Conservation (phyloP, 176 grass and related monocot genomes). For the Zizania latifolia region DNA sequence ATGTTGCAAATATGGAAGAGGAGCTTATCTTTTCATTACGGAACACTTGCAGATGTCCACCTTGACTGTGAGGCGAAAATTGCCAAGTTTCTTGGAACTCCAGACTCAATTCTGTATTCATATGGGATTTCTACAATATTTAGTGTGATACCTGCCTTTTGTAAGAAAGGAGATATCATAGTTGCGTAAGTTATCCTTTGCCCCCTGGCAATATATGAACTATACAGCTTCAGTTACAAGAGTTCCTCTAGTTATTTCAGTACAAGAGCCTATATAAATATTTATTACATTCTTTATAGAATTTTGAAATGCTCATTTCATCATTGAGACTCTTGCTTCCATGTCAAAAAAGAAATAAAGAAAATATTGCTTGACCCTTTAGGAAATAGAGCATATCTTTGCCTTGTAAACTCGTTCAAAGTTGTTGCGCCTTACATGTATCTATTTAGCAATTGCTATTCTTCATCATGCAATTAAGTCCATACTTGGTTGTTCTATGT, state of each 20-base stretch:
- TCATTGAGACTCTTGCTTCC: not conserved
- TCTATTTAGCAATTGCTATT: not conserved
- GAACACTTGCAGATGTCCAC: constrained; percentile 74
- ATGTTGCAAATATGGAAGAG: constrained; percentile 25
- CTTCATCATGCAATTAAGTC: not conserved
- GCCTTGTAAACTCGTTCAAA: constrained; percentile 4
- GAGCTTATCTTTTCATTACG: constrained; percentile 24
- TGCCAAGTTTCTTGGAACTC: constrained; percentile 79
- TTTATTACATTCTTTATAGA: not conserved
- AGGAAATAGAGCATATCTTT: not conserved
- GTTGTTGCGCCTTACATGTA: not conserved
- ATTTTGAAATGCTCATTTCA: not conserved
- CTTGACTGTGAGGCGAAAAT: constrained; percentile 91
- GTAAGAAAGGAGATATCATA: constrained; percentile 96
- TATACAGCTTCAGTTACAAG: not conserved
- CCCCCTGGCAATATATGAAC: not conserved
- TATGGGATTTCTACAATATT: constrained; percentile 97
- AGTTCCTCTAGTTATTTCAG: not conserved
- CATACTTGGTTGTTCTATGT: constrained; percentile 3
- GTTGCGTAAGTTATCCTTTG: constrained; percentile 66
- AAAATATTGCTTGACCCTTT: not conserved
- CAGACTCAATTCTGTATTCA: constrained; percentile 88
- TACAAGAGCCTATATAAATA: not conserved
- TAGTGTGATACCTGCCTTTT: constrained; percentile 95
- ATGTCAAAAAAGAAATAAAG: not conserved